These are phyloP conservation scores for Gaertneriomyces semiglobifer DNA, from an alignment of 192 early-diverging fungal species.

Conservation along the genomic window DNA sequence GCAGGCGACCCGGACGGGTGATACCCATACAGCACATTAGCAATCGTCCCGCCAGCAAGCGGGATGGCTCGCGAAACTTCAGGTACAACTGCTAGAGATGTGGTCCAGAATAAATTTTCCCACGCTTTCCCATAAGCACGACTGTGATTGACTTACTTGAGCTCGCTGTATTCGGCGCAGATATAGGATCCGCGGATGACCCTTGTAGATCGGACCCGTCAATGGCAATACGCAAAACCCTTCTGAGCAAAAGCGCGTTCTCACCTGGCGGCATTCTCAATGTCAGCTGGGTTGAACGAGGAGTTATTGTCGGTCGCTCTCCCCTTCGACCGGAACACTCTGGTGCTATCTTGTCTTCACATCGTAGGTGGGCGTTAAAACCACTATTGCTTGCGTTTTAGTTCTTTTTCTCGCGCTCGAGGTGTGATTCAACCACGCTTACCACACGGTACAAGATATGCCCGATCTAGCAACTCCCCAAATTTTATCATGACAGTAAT, in stretches of 20 bases:
- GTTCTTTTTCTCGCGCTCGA: not conserved
- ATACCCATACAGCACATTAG: slow-evolving; percentile 31
- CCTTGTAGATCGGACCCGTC: not conserved
- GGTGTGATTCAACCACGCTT: not conserved
- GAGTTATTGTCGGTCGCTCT: not conserved
- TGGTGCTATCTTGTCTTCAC: slow-evolving; percentile 73
- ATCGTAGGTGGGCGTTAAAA: slow-evolving; percentile 74
- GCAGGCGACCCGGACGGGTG: slow-evolving; percentile 3
- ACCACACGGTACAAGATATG: slow-evolving; percentile 56
- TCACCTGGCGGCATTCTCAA: not conserved
- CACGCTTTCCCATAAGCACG: slow-evolving; percentile 1
- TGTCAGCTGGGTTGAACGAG: not conserved
- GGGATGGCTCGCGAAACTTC: not conserved
- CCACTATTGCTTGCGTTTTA: slow-evolving; percentile 35
- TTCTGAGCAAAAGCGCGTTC: not conserved
- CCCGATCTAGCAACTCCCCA: slow-evolving; percentile 78
- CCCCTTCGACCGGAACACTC: slow-evolving; percentile 59
- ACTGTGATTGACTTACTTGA: slow-evolving; percentile 9
- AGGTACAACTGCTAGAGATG: not conserved
- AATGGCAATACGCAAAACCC: not conserved
- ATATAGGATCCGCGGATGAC: not conserved
- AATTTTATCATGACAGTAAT: slow-evolving; percentile 68
- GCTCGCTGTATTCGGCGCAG: no score
- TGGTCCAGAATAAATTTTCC: not conserved
- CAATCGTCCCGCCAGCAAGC: not conserved